Percentiles rank a stretch among this genome's conserved stretches.
Conservation (phyloP, 2,329 filamentous ascomycete genomes). For the Seiridium cupressi region DNA sequence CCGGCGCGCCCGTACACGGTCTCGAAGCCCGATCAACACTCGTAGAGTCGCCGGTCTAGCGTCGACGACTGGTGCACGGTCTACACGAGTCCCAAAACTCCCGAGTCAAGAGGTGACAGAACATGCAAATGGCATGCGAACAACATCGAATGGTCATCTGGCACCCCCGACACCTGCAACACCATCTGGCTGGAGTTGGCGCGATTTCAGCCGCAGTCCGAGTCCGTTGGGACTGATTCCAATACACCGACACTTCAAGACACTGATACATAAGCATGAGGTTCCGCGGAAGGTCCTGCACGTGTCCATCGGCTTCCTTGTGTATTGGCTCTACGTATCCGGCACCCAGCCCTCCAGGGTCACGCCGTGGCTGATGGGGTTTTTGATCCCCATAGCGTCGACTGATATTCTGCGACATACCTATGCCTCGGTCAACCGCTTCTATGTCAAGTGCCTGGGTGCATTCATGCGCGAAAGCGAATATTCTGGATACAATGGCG, state of each 20-base stretch:
- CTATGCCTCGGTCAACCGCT: constrained; percentile 75
- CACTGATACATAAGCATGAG: constrained; percentile 93
- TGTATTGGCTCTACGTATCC: constrained; percentile 78
- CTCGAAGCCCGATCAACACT: constrained; percentile 63
- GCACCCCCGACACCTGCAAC: constrained; percentile 61
- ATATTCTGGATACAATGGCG: constrained; percentile 90
- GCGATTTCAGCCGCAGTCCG: constrained; percentile 85
- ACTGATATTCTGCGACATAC: constrained; percentile 82
- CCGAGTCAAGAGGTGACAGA: constrained; percentile 23
- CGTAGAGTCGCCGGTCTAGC: constrained; percentile 54
- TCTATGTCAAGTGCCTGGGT: constrained; percentile 83
- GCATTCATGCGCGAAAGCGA: constrained; percentile 97
- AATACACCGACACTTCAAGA: constrained; percentile 88
- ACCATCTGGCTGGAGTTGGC: constrained; percentile 72
- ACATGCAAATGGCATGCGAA: constrained; percentile 16
- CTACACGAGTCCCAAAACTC: constrained; percentile 1
- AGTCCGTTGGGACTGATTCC: constrained; percentile 93
- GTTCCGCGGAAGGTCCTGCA: constrained; percentile 92
- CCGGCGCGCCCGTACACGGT: constrained; percentile 67
- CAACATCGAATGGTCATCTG: constrained; percentile 63
- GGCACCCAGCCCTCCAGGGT: constrained; percentile 77
- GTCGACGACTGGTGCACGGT: constrained; percentile 37
- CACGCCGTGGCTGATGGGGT: constrained; percentile 78
- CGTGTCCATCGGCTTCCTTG: constrained; percentile 94
- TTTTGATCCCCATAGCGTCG: constrained; percentile 79